Percentiles rank a stretch among this genome's conserved stretches.
These are phyloP conservation scores for Trichoderma brevicompactum DNA, from an alignment of 2,329 filamentous ascomycete species.

Conservation along the genomic window DNA sequence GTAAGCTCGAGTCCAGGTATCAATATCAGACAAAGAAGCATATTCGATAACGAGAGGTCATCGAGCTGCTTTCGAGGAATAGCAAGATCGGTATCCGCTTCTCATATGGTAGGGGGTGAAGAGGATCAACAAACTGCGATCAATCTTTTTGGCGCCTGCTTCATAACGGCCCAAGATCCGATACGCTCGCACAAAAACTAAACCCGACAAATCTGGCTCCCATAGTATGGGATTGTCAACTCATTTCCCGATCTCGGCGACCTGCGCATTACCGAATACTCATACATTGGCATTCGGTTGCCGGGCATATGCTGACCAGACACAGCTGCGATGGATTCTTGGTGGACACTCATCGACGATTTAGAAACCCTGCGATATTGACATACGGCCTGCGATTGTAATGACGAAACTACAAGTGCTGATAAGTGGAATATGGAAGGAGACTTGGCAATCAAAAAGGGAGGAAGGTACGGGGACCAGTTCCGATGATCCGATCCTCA, in stretches of 20 bases:
- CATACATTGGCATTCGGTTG: not conserved
- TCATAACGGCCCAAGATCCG: too few relatives aligned
- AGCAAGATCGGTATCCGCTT: slow-evolving; percentile 54
- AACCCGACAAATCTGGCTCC: slow-evolving; percentile 39
- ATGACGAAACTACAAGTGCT: not conserved
- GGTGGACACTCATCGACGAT: too few relatives aligned
- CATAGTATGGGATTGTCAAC: slow-evolving; percentile 33
- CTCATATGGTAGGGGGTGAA: slow-evolving; percentile 53
- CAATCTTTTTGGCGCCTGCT: slow-evolving; percentile 38
- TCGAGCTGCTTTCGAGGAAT: slow-evolving; percentile 47
- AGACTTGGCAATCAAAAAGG: not conserved
- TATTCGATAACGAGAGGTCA: not conserved
- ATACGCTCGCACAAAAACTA: too few relatives aligned
- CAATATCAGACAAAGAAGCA: not conserved
- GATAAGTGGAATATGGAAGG: not conserved
- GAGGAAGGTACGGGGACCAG: slow-evolving; percentile 7
- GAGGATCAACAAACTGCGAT: slow-evolving; percentile 46
- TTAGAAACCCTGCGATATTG: too few relatives aligned
- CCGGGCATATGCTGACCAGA: slow-evolving; percentile 34
- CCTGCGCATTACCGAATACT: not conserved
- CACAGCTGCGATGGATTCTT: slow-evolving; percentile 15
- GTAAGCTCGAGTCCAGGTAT: slow-evolving; percentile 37
- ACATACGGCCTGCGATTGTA: not conserved
- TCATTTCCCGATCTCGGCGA: slow-evolving; percentile 11
- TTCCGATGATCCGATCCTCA: not conserved